These are phyloP conservation scores for Cucurbita moschata DNA, from an alignment of 306 rosid genomes.

Conservation along the genomic window DNA sequence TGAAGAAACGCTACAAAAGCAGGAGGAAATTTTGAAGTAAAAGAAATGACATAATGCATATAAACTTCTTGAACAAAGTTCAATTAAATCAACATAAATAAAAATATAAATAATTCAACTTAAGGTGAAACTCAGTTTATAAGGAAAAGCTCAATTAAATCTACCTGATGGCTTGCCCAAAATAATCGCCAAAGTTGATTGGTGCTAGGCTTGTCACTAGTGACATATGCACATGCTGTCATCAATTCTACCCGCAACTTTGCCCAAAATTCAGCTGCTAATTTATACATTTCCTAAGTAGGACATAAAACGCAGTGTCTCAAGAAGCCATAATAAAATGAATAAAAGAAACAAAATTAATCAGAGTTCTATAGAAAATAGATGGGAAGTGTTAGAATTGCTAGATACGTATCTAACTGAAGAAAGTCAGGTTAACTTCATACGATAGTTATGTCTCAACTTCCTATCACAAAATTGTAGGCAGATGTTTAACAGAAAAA, in stretches of 20 bases:
- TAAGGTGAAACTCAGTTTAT: neutral
- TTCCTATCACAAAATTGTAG: neutral
- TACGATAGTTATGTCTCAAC: neutral
- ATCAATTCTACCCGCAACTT: slow-evolving; percentile 71
- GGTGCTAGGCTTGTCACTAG: slow-evolving; percentile 56
- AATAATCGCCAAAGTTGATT: slow-evolving; percentile 92
- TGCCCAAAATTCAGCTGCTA: slow-evolving; percentile 93
- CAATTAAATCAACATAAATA: neutral
- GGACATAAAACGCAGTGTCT: slow-evolving; percentile 1
- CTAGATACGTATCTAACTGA: neutral
- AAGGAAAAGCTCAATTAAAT: neutral
- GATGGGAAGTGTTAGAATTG: neutral
- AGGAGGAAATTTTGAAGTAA: slow-evolving; percentile 14
- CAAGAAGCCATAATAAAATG: neutral
- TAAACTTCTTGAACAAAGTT: neutral
- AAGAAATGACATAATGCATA: neutral
- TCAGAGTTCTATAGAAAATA: neutral
- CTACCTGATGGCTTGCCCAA: slow-evolving; percentile 99
- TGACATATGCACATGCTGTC: slow-evolving; percentile 51
- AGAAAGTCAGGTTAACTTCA: neutral
- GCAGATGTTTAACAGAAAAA: neutral
- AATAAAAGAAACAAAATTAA: neutral
- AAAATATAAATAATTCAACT: neutral
- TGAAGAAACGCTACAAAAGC: slow-evolving; percentile 82
- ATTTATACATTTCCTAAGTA: slow-evolving; percentile 66